phyloP scores from a whole-genome alignment of 1,139 yeast species.

The Candida sp. region DNA sequence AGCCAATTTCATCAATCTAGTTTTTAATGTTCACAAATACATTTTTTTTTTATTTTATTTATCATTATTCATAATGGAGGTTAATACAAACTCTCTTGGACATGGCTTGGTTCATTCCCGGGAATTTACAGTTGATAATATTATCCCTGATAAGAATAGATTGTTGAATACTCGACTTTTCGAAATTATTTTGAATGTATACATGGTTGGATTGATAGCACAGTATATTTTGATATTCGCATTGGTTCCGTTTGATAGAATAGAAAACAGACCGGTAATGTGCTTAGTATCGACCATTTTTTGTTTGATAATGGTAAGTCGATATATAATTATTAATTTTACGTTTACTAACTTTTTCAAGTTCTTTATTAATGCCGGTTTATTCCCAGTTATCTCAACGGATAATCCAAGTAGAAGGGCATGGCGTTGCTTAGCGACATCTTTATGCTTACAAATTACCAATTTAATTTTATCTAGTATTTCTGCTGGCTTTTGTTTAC shows the following conservation, averaged over 20 bases:
- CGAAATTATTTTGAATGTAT: constrained; percentile 19
- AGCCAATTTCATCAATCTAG: background rate
- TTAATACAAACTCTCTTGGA: background rate
- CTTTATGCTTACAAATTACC: constrained; percentile 19
- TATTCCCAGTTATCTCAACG: constrained; percentile 8
- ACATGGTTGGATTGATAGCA: constrained; percentile 26
- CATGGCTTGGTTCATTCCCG: background rate
- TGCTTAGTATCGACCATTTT: constrained; percentile 23
- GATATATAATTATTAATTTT: background rate
- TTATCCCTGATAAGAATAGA: constrained; percentile 8
- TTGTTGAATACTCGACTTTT: constrained; percentile 14
- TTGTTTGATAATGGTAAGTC: constrained; percentile 27
- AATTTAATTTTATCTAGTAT: constrained; percentile 17
- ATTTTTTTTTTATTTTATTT: background rate
- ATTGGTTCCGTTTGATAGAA: constrained; percentile 41
- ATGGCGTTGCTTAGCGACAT: constrained; percentile 10
- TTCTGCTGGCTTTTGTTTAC: constrained; percentile 17
- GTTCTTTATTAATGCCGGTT: constrained; percentile 21
- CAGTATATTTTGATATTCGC: constrained; percentile 39
- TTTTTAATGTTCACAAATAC: background rate
- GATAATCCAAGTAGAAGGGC: constrained; percentile 13
- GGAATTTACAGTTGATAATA: background rate
- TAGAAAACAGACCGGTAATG: constrained; percentile 36
- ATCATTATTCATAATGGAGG: background rate
- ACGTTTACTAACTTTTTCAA: constrained; percentile 5